Conservation (phyloP, 352 stramenopile species). For the Blastocystis sp. region DNA sequence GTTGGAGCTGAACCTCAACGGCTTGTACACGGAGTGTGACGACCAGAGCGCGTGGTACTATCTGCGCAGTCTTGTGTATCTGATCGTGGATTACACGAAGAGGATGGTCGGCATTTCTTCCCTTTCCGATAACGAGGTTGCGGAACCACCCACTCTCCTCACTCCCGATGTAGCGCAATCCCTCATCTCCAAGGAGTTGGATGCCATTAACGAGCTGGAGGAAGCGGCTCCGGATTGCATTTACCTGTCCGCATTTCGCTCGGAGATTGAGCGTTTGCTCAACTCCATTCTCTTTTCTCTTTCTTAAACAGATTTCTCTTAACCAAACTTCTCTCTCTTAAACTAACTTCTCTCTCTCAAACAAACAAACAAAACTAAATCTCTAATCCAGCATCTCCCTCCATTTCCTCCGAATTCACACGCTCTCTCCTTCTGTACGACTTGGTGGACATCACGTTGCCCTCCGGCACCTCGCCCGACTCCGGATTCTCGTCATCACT, state of each 20-base stretch:
- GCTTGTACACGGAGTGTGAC: conserved; percentile 96
- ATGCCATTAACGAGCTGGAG: conserved; percentile 24
- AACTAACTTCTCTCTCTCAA: not conserved
- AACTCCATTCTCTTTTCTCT: not conserved
- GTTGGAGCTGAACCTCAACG: conserved; percentile 87
- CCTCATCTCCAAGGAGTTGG: not conserved
- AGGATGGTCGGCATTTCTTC: too few relatives aligned
- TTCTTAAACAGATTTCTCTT: too few relatives aligned
- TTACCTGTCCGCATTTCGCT: not conserved
- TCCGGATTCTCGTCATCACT: conserved; percentile 37
- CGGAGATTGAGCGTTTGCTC: not conserved
- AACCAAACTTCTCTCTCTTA: too few relatives aligned
- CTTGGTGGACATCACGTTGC: conserved; percentile 42
- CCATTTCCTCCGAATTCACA: conserved; percentile 48
- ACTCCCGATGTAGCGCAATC: not conserved
- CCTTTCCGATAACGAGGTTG: not conserved
- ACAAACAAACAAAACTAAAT: conserved; percentile 30
- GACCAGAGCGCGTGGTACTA: conserved; percentile 99
- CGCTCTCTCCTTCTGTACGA: not conserved
- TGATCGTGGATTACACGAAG: conserved; percentile 85
- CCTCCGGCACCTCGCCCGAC: not conserved
- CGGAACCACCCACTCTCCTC: not conserved
- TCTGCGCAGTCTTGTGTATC: conserved; percentile 80
- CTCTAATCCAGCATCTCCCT: conserved; percentile 63
- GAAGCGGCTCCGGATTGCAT: conserved; percentile 57